Percentiles rank a stretch among this genome's conserved stretches.
Evolutionary conservation across 352 stramenopile species (phyloP).

Genomic region (Hyaloperonospora brassicae): DNA sequence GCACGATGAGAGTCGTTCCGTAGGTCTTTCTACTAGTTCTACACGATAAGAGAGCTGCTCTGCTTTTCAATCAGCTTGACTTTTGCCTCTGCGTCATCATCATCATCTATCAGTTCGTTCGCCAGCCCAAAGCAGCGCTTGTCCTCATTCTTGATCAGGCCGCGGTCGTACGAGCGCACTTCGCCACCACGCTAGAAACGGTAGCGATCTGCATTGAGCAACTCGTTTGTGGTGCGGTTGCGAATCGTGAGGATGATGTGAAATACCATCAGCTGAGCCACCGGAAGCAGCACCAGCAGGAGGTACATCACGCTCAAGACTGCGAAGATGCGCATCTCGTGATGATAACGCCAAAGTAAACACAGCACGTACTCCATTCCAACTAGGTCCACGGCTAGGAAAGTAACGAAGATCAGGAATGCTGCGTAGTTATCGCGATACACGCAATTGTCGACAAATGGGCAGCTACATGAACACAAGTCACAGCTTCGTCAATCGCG

Average conservation of each 20-base stretch:
- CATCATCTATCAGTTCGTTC: conserved; percentile 6
- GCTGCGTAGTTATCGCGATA: conserved; percentile 96
- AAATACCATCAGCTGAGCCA: conserved; percentile 49
- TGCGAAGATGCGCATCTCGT: conserved; percentile 27
- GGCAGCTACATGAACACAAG: too few species aligned
- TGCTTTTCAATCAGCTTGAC: conserved; percentile 23
- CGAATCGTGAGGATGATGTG: conserved; percentile 64
- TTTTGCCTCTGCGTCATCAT: conserved; percentile 18
- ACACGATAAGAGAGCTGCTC: conserved; percentile 9
- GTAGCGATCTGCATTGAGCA: conserved; percentile 65
- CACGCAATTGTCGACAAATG: conserved; percentile 98
- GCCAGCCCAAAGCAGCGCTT: conserved; percentile 31
- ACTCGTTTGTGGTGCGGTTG: conserved; percentile 78
- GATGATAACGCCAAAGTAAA: conserved; percentile 36
- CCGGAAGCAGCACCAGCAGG: conserved; percentile 36
- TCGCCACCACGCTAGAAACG: conserved; percentile 31
- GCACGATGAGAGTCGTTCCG: conserved; percentile 14
- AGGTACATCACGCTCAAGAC: conserved; percentile 38
- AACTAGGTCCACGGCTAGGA: conserved; percentile 38
- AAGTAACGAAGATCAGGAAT: conserved; percentile 50
- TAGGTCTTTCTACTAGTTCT: conserved; percentile 5
- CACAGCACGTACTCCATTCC: conserved; percentile 55
- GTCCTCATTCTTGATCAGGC: conserved; percentile 35
- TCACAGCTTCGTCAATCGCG: too few species aligned
- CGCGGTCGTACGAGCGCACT: conserved; percentile 39